A percentile compares a stretch with the other conserved stretches of the same genome.
phyloP scores from a whole-genome alignment of 2,329 filamentous ascomycete genomes.

The Paracamarosporium sp. region DNA sequence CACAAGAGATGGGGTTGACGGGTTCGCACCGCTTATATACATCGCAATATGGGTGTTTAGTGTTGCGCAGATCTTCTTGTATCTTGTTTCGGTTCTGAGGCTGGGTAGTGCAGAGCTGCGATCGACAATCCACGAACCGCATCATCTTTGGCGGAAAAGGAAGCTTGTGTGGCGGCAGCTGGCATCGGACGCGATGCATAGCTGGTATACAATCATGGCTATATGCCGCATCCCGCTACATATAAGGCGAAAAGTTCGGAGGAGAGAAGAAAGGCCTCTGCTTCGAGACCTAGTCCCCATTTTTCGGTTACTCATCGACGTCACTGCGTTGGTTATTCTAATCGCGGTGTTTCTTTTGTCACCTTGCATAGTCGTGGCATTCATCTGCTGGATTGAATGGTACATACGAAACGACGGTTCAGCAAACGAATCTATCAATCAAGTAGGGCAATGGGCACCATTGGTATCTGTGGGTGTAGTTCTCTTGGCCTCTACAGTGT shows the following conservation, averaged over 20 bases:
- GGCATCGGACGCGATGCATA: background rate
- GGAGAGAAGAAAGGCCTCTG: background rate
- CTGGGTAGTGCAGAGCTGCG: conserved; percentile 14
- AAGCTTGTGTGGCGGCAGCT: conserved; percentile 5
- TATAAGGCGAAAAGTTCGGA: background rate
- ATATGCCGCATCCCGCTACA: background rate
- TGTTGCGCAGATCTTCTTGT: conserved; percentile 16
- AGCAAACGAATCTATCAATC: conserved; percentile 13
- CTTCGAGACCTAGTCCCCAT: background rate
- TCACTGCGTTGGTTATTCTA: conserved; percentile 7
- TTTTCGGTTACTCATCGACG: background rate
- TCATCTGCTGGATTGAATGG: conserved; percentile 21
- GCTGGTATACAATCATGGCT: background rate
- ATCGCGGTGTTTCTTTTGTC: conserved; percentile 12
- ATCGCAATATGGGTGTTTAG: conserved; percentile 12
- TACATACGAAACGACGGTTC: conserved; percentile 20
- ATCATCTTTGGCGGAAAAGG: conserved; percentile 8
- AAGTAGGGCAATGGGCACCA: conserved; percentile 16
- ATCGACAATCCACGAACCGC: conserved; percentile 11
- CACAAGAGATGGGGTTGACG: conserved; percentile 1
- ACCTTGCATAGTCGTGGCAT: conserved; percentile 12
- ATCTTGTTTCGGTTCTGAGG: conserved; percentile 7
- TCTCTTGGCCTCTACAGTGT: conserved; percentile 8
- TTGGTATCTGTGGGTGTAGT: conserved; percentile 11
- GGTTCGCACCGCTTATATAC: conserved; percentile 12